A percentile compares a stretch with the other conserved stretches of the same genome.
Evolutionary conservation across 1,284 basidiomycete species (phyloP).

Genomic region (Polyporus tsugae): DNA sequence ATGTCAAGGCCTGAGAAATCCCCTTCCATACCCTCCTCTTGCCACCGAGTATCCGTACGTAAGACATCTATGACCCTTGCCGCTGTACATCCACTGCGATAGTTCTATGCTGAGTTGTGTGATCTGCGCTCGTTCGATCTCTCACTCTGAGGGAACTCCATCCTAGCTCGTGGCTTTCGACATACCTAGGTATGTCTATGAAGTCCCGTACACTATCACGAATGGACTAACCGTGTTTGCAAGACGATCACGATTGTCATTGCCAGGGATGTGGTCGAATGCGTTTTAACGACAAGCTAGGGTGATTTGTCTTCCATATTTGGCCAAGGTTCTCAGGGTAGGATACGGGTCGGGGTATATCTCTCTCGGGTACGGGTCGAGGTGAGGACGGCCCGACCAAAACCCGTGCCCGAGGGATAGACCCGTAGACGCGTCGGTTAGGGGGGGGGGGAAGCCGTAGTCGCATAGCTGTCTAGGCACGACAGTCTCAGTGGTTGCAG

Average conservation of each 20-base stretch:
- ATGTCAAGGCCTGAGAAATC: constrained; percentile 53
- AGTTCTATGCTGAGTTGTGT: background rate
- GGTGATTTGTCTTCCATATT: no score
- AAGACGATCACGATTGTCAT: background rate
- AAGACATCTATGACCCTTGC: background rate
- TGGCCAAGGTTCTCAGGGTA: background rate
- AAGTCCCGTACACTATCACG: background rate
- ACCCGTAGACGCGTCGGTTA: background rate
- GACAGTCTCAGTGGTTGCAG: background rate
- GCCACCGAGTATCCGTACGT: background rate
- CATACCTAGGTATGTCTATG: background rate
- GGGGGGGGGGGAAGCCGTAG: background rate
- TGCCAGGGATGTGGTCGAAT: background rate
- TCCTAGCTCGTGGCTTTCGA: background rate
- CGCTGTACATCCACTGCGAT: background rate
- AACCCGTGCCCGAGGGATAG: background rate
- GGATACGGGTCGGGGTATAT: background rate
- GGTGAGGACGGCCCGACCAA: background rate
- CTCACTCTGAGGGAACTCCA: background rate
- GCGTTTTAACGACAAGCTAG: no score
- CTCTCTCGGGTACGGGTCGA: background rate
- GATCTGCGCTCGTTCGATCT: background rate
- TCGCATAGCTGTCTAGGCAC: background rate
- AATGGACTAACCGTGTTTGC: background rate
- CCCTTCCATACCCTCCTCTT: background rate